Conservation (phyloP, 306 rosid genomes). For the Pachyrhizus erosus region DNA sequence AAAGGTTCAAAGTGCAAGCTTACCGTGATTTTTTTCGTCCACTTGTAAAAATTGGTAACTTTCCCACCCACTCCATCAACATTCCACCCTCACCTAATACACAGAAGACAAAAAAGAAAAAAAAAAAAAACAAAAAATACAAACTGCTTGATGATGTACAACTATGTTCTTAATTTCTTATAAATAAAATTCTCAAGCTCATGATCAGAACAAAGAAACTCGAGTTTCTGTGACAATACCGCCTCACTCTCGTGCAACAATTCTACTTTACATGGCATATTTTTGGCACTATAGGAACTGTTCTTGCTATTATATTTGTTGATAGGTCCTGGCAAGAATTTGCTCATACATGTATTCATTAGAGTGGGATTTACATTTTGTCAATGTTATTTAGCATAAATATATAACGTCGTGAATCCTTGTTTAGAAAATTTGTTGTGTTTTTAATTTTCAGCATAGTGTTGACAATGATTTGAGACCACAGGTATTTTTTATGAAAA, state of each 20-base stretch:
- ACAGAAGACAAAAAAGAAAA: neutral
- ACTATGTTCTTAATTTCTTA: neutral
- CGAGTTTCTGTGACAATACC: constrained; percentile 15
- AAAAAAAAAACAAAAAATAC: neutral
- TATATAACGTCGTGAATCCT: neutral
- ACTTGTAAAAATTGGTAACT: constrained; percentile 37
- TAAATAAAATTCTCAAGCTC: constrained; percentile 28
- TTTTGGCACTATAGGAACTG: neutral
- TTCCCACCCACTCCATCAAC: constrained; percentile 51
- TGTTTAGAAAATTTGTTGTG: neutral
- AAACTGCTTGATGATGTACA: constrained; percentile 8
- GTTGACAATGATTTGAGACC: constrained; percentile 40
- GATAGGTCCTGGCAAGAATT: neutral
- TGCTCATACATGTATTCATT: neutral
- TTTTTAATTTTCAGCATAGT: neutral
- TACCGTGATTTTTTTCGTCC: constrained; percentile 31
- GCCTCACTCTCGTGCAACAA: neutral
- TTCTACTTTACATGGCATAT: neutral
- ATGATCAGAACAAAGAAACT: constrained; percentile 10
- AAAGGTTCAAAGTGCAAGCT: constrained; percentile 39
- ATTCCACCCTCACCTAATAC: constrained; percentile 43
- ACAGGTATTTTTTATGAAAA: neutral
- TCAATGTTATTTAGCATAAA: neutral
- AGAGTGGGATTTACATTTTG: neutral
- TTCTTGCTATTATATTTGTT: neutral